Base-by-base conservation (phyloP, 768 basidiomycete species). In the Podaxis rugospora region DNA sequence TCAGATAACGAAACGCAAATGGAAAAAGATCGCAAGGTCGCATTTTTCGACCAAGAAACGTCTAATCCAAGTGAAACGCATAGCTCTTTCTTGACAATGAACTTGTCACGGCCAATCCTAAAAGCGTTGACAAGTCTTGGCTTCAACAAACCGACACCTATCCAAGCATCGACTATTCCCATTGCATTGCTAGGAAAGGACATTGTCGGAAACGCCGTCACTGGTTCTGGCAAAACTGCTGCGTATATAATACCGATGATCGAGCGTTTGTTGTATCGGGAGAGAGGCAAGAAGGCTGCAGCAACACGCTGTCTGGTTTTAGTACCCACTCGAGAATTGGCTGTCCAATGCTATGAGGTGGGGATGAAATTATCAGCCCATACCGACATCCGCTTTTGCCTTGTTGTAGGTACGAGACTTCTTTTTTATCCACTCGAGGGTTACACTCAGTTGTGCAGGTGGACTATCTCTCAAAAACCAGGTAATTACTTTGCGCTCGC, bases 141-240 rank as follows among this genome's bases (percentile, higher is more conserved):
- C 39, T 94, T 95, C 67, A 74, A 80, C 50, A 87, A 83, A 35
- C 97, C 97, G 6, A 99, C 97, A 1, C 97, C 97, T 1, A 98
- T 99, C 53, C 97, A 99, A 75, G 87, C 92, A 1, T 88, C 92
- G 46, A 90, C 95, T 11, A 93, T 99, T 57, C 97, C 97, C 16
- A 87, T 95, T 46, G 96, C 95, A 23, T 83, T 99, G 18, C 72
- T 95, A 23, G 97, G 97, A 54, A 95, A 97, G 70, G 97, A 99
- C 71, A 83, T 99, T 39, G 95, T 99, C 56, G 97, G 96, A 35
- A 89, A 86, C 61, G 96, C 97, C 18, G 92, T 96, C 16, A 99
- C 97, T 16, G 97, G 97, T 63, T 97, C 95, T 4, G 97, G 97
- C 62, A 99, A 99, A 79, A 99, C 97, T 1, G 96, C 94, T 9